Evolutionary conservation across 192 early-diverging fungal genomes (phyloP).

Genomic region (Linderina pennispora): DNA sequence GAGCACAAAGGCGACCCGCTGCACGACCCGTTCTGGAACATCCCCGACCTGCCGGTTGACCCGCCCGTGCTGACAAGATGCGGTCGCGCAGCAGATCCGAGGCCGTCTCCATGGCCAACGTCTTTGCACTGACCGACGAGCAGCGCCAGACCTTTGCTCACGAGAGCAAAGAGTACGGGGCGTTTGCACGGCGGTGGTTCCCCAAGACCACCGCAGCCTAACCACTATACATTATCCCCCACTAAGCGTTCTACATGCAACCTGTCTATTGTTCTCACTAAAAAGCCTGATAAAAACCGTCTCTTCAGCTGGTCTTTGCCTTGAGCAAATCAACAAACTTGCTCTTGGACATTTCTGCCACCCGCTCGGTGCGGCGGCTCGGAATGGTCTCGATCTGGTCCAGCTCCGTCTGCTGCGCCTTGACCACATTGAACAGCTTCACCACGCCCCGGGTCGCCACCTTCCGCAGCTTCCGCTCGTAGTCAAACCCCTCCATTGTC

Average conservation of each 20-base stretch:
- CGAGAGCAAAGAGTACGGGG: constrained; percentile 38
- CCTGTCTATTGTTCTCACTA: neutral
- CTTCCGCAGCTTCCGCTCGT: constrained; percentile 86
- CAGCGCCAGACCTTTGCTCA: constrained; percentile 34
- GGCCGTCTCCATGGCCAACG: too few relatives aligned
- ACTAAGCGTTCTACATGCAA: neutral
- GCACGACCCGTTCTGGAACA: constrained; percentile 39
- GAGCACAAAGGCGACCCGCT: constrained; percentile 10
- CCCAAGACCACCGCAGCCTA: constrained; percentile 20
- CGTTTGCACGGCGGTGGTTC: constrained; percentile 43
- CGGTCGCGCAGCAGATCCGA: constrained; percentile 27
- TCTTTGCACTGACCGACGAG: constrained; percentile 36
- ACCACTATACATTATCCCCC: constrained; percentile 1
- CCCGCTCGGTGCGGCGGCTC: constrained; percentile 57
- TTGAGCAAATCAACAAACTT: constrained; percentile 72
- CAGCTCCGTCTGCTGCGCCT: constrained; percentile 74
- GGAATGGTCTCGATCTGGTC: constrained; percentile 16
- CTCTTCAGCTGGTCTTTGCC: constrained; percentile 23
- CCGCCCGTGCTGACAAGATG: constrained; percentile 14
- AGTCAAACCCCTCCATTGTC: constrained; percentile 69
- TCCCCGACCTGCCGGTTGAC: constrained; percentile 35
- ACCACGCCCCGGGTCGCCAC: constrained; percentile 91
- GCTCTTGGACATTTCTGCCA: constrained; percentile 53
- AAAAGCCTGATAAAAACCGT: neutral
- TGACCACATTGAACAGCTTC: constrained; percentile 91